These are phyloP conservation scores for Cochlearia excelsa DNA, from an alignment of 345 rosid species.

Conservation along the genomic window DNA sequence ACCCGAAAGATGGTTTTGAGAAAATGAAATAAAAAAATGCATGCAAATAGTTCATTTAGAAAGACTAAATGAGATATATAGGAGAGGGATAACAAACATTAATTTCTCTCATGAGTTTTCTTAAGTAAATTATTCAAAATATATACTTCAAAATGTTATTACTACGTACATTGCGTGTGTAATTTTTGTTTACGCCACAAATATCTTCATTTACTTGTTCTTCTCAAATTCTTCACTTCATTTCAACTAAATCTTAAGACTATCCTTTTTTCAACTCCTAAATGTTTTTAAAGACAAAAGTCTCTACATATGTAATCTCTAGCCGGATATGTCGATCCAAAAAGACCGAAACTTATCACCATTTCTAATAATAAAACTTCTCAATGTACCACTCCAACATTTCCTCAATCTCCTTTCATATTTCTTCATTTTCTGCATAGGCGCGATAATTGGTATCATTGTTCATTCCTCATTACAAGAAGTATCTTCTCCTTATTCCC, in stretches of 20 bases:
- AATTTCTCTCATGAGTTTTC: too few relatives aligned
- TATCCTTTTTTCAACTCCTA: not conserved
- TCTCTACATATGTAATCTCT: constrained; percentile 6
- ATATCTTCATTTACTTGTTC: constrained; percentile 12
- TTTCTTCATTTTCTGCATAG: constrained; percentile 43
- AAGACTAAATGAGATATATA: too few relatives aligned
- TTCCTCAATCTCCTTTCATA: constrained; percentile 38
- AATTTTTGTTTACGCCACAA: constrained; percentile 1
- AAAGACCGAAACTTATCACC: constrained; percentile 30
- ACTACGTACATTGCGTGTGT: constrained; percentile 11
- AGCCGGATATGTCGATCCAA: constrained; percentile 34
- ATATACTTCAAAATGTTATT: constrained; percentile 1
- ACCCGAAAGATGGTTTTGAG: too few relatives aligned
- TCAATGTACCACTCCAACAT: constrained; percentile 42
- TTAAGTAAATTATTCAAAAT: too few relatives aligned
- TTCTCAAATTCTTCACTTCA: constrained; percentile 11
- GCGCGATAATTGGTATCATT: constrained; percentile 48
- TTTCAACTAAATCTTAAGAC: constrained; percentile 8
- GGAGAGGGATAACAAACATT: too few relatives aligned
- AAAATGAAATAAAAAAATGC: too few relatives aligned
- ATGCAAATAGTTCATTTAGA: too few relatives aligned
- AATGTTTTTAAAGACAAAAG: not conserved
- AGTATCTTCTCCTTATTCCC: constrained; percentile 29
- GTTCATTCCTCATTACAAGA: constrained; percentile 42
- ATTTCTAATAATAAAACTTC: constrained; percentile 17